Percentiles rank a stretch among this genome's conserved stretches.
Conservation (phyloP, 176 grass and related monocot genomes). For the Chloris gayana region DNA sequence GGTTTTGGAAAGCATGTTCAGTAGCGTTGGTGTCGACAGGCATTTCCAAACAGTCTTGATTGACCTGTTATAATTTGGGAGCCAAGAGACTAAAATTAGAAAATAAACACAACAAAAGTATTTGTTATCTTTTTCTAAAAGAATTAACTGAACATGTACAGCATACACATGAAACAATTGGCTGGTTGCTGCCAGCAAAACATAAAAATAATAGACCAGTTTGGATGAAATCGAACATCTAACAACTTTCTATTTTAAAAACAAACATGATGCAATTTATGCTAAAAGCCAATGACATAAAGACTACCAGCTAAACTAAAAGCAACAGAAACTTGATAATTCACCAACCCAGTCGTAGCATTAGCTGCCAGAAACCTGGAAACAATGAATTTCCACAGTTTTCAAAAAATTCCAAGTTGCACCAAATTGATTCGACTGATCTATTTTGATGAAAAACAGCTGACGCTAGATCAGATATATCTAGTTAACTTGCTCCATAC, state of each 20-base stretch:
- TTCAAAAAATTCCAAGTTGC: too few relatives aligned
- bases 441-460: not conserved
- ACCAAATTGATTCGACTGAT: not conserved
- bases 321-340: not conserved
- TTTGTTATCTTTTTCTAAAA: slow-evolving; percentile 9
- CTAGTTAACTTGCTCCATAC: not conserved
- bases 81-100: not conserved
- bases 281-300: not conserved
- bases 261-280: slow-evolving; percentile 2
- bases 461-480: not conserved
- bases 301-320: slow-evolving; percentile 1
- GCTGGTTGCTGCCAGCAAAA: not conserved
- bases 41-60: slow-evolving; percentile 38
- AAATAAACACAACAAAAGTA: not conserved
- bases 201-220: not conserved
- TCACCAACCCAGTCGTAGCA: not conserved
- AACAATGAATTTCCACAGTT: not conserved
- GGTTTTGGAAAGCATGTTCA: slow-evolving; percentile 43
- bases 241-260: not conserved
- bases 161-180: not conserved
- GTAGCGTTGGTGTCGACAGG: slow-evolving; percentile 7
- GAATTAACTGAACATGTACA: not conserved
- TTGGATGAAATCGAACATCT: slow-evolving; percentile 6
- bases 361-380: not conserved
- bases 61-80: slow-evolving; percentile 42